Evolutionary conservation across 139 green algal genomes (phyloP), one percentile per base, ranked within the genome.

Genomic region (Haematococcus lacustris): DNA sequence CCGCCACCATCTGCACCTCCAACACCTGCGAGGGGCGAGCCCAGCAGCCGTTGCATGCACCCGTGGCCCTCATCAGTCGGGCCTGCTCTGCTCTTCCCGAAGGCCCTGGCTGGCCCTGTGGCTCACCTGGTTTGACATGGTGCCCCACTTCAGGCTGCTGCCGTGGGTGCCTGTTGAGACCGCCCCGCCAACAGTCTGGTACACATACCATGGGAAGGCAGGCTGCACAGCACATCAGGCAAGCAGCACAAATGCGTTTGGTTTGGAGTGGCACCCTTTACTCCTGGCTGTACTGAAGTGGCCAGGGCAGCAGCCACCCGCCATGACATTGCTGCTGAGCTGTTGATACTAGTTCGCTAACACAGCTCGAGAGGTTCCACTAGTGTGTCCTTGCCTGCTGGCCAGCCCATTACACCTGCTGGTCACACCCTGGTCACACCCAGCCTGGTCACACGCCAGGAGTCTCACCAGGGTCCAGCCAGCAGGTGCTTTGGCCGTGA

Each of bases 161-260:
- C 92, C 92, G 77, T 97, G 92, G 0, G 88, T 90, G 38, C 77
- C 86, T 0, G 92, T 97, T 51, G 92, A 75, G 1, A 96, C 85
- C 4, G 92, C 92, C 2, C 92, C 92, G 3, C 80, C 92, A 38
- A 97, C 87, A 1, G 84, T 94, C 78, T 96, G 90, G 75, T 91
- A 79, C 39, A 78, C 67, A 63, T 77, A 79, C 75, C 75, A 80
- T n/a, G 75, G 74, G 59, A 75, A 75, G 3, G 74, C 74, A 17
- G 47, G 35, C 66, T 71, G 40, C n/a, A 40, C 5, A 2, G 35
- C 4, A 7, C 4, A 33, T 30, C 4, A 68, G 4, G 33, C 33
- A 41, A 68, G 41, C 33, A 68, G 66, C 21, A 13, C 17, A 38
- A 25, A 71, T 26, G 13, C 38, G 5, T 17, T 25, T 33, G 59